Evolutionary conservation across 495 filamentous ascomycete species (phyloP), one percentile per base, ranked within the genome.

Genomic region (Bacidia rubella): DNA sequence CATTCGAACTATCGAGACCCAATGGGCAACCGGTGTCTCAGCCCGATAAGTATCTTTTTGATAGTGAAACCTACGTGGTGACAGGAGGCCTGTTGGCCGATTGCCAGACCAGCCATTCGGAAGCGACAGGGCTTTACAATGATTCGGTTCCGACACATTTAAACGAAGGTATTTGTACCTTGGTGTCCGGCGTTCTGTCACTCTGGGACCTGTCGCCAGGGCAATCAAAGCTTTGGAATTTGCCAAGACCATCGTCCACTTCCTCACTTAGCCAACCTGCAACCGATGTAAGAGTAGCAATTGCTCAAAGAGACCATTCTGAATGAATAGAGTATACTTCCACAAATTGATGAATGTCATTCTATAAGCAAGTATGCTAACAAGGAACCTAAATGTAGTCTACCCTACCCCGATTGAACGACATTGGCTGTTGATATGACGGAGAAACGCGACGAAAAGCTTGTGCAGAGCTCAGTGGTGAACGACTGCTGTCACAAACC

Each of bases 131-230:
- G 32, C 32, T 39, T 39, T n/a, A n/a, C n/a, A n/a, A n/a, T n/a
- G n/a, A n/a, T n/a, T n/a, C n/a, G n/a, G n/a, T n/a, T n/a, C 29
- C 7, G 15, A 15, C 5, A 44, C 7, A 5, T 9, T 7, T 44
- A 22, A 44, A 17, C 7, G 17, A 9, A 7, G 64, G 75, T 53
- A 70, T 77, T 12, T 51, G 81, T 24, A 54, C 66, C n/a, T 66
- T 73, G 4, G 59, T 70, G 2, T 74, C 71, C 22, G 61, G 72
- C 2, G 64, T 81, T 20, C 55, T 80, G 7, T 61, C 68, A 9
- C 62, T 71, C 55, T 80, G 77, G 67, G 71, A 81, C 27, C 64
- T 79, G 51, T 65, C 74, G 22, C 43, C 43, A n/a, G 24, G 26
- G 9, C 10, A 19, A 25, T 12, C 35, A 15, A 17, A 41, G 11